Conservation (phyloP, 2,329 filamentous ascomycete genomes). For the Diatrype stigma region DNA sequence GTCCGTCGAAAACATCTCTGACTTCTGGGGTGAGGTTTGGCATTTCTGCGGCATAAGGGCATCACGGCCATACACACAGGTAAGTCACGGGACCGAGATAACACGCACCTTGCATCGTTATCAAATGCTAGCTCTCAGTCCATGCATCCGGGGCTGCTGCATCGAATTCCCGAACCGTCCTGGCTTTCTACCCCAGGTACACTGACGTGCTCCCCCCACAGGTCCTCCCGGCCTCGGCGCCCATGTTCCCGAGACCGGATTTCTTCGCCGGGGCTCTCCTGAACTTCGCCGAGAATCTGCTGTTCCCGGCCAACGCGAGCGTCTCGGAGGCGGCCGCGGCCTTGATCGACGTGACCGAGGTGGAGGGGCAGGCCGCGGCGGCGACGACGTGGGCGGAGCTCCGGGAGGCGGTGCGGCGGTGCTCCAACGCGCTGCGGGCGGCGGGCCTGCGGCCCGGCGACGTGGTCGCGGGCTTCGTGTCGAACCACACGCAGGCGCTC, state of each 20-base stretch:
- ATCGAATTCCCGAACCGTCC: too few relatives aligned
- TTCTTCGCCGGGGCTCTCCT: slow-evolving; percentile 78
- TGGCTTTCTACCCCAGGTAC: not conserved
- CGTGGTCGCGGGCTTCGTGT: slow-evolving; percentile 71
- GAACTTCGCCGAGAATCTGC: slow-evolving; percentile 93
- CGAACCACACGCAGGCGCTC: slow-evolving; percentile 83
- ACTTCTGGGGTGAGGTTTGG: slow-evolving; percentile 87
- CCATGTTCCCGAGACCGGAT: slow-evolving; percentile 80
- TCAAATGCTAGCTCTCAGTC: not conserved
- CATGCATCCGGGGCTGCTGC: too few relatives aligned
- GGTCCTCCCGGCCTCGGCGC: slow-evolving; percentile 62
- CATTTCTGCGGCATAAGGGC: slow-evolving; percentile 72
- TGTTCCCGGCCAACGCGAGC: slow-evolving; percentile 63
- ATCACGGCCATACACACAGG: slow-evolving; percentile 57
- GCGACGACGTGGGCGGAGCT: slow-evolving; percentile 76
- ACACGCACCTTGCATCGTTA: not conserved
- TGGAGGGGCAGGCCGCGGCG: slow-evolving; percentile 50
- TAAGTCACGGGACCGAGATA: slow-evolving; percentile 31
- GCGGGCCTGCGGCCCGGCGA: slow-evolving; percentile 55
- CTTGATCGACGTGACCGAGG: slow-evolving; percentile 77
- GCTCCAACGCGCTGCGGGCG: slow-evolving; percentile 65
- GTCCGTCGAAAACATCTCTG: slow-evolving; percentile 71
- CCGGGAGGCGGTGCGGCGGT: slow-evolving; percentile 70
- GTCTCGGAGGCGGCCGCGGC: slow-evolving; percentile 60
- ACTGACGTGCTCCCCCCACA: slow-evolving; percentile 30